phyloP scores from a whole-genome alignment of 2,329 filamentous ascomycete genomes.

The Plenodomus biglobosus region DNA sequence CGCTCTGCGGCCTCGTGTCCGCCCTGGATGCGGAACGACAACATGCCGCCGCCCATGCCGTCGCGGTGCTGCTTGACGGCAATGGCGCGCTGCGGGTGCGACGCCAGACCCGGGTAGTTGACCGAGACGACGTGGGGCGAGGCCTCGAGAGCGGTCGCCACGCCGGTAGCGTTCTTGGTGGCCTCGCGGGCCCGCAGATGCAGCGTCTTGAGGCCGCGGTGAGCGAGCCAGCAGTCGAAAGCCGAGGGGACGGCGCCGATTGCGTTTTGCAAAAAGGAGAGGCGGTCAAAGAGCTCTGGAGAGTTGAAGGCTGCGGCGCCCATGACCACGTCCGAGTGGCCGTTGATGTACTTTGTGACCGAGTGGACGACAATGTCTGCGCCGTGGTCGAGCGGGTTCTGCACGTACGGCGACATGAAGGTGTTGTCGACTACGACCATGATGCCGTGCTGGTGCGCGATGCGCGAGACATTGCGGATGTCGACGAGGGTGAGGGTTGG shows the following conservation, averaged over 20 bases:
- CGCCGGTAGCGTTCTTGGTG: slow-evolving; percentile 73
- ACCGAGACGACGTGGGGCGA: slow-evolving; percentile 83
- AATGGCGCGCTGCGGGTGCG: slow-evolving; percentile 82
- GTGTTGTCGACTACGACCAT: slow-evolving; percentile 99
- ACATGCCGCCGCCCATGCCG: slow-evolving; percentile 94
- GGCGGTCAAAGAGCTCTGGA: slow-evolving; percentile 70
- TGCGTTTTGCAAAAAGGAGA: slow-evolving; percentile 94
- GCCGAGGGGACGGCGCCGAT: slow-evolving; percentile 92
- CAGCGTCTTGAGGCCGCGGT: slow-evolving; percentile 93
- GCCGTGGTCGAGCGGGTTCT: slow-evolving; percentile 92
- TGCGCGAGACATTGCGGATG: slow-evolving; percentile 78
- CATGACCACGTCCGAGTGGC: slow-evolving; percentile 96
- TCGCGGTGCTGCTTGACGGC: slow-evolving; percentile 89
- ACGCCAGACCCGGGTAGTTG: slow-evolving; percentile 91
- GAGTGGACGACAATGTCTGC: slow-evolving; percentile 96
- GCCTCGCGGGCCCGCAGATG: slow-evolving; percentile 90
- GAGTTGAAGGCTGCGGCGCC: slow-evolving; percentile 95
- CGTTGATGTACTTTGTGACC: slow-evolving; percentile 99
- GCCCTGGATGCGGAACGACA: slow-evolving; percentile 90
- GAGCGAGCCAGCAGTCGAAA: slow-evolving; percentile 97
- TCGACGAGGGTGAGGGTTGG: slow-evolving; percentile 92
- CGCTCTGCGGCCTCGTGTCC: slow-evolving; percentile 82
- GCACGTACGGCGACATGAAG: slow-evolving; percentile 93
- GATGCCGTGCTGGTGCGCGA: slow-evolving; percentile 85
- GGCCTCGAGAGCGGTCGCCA: slow-evolving; percentile 75